Evolutionary conservation across 495 filamentous ascomycete species (phyloP), one percentile per base, ranked within the genome.

Genomic region (Aspergillus bridgeri): DNA sequence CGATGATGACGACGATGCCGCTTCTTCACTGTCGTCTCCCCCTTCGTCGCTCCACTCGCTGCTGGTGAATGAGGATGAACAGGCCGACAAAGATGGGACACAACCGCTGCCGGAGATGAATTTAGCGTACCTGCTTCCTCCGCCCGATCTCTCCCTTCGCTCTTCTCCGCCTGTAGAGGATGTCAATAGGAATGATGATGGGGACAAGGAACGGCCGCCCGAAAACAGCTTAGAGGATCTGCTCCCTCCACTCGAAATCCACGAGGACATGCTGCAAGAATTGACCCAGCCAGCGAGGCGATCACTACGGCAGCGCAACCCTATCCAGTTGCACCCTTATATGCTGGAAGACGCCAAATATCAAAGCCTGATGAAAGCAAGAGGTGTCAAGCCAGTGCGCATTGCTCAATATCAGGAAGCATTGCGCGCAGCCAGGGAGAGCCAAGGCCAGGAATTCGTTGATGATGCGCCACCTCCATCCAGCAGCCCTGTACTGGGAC

Each of bases 251-350:
- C 46, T 70, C 18, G 69, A 75, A 22, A 64, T 71, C 17, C 68
- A 63, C 0, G 63, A 70, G 33, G 68, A 76, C n/a, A 27, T 72
- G 18, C 27, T 74, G 42, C 56, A 57, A 20, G 65, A 75, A 59
- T 51, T 73, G 25, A 53, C 66, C 47, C 69, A 68, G 21, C 73
- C 73, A 45, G 60, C 52, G 23, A 64, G 69, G 52, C 68, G 77
- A 48, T 81, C 75, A 24, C 69, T 92, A 17, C 79, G 89, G 25
- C 81, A 87, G 22, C 79, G 89, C 53, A 90, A 89, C 54, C 83
- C 87, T 3, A 90, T 90, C 29, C 89, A 92, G 64, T 69, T 90
- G 51, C 86, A 89, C 60, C 89, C 89, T 0, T 92, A 90, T 65
- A 67, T 82, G 2, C 63, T 88, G 5, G 89, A 92, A 62, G 79